Conservation (phyloP, 2,329 filamentous ascomycete species). For the Trichoderma lentiforme region DNA sequence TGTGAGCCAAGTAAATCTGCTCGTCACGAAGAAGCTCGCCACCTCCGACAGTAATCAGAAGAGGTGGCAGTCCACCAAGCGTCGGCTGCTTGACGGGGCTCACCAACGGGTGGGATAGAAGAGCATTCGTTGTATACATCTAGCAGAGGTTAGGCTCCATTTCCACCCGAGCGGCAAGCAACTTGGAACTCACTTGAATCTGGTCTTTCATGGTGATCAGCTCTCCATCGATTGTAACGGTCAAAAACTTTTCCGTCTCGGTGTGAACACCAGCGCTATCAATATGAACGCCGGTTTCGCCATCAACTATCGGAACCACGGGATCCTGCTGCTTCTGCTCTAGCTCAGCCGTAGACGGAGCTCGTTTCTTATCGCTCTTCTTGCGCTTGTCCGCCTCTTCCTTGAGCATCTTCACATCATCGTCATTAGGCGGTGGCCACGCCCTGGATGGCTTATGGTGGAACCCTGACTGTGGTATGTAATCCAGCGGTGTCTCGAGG, state of each 20-base stretch:
- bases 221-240: slow-evolving; percentile 68
- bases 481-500: slow-evolving; percentile 70
- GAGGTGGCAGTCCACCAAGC: slow-evolving; percentile 81
- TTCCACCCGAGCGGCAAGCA: background rate
- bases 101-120: slow-evolving; percentile 82
- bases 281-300: slow-evolving; percentile 24
- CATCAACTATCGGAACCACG: slow-evolving; percentile 27
- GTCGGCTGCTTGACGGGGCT: slow-evolving; percentile 86
- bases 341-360: slow-evolving; percentile 24
- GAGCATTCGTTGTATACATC: slow-evolving; percentile 76
- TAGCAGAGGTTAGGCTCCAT: slow-evolving; percentile 30
- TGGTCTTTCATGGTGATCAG: slow-evolving; percentile 78
- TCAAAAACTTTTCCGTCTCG: slow-evolving; percentile 43
- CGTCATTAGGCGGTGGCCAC: slow-evolving; percentile 89
- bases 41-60: slow-evolving; percentile 82
- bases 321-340: slow-evolving; percentile 36
- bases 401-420: slow-evolving; percentile 60
- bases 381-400: slow-evolving; percentile 47
- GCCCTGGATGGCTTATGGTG: slow-evolving; percentile 82
- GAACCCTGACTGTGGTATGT: slow-evolving; percentile 84
- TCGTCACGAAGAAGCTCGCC: slow-evolving; percentile 89
- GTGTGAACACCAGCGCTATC: slow-evolving; percentile 29
- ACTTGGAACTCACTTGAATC: slow-evolving; percentile 64
- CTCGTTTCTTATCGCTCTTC: slow-evolving; percentile 25
- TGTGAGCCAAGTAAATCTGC: slow-evolving; percentile 92